Conservation (phyloP, 345 rosid genomes). For the Combretum micranthum region DNA sequence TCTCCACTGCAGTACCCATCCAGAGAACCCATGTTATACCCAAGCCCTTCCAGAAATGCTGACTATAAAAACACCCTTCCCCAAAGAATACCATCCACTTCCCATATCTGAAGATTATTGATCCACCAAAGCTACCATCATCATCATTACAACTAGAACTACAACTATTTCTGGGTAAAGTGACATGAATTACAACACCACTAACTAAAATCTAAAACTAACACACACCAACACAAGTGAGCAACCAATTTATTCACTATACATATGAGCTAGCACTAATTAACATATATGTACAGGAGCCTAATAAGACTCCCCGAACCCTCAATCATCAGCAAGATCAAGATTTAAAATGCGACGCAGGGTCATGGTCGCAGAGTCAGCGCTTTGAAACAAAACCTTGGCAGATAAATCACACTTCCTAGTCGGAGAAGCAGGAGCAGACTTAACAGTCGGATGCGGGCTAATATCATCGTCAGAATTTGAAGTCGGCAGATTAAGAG, state of each 20-base stretch:
- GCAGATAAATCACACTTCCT: constrained; percentile 34
- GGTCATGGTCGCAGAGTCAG: constrained; percentile 77
- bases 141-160: background rate
- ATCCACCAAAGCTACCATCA: constrained; percentile 26
- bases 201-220: constrained; percentile 21
- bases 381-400: constrained; percentile 38
- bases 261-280: constrained; percentile 33
- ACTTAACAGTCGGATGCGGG: constrained; percentile 47
- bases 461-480: constrained; percentile 20
- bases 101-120: constrained; percentile 16
- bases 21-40: too few relatives aligned
- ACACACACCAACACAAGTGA: constrained; percentile 25
- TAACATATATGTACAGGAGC: constrained; percentile 49
- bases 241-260: constrained; percentile 37
- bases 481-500: constrained; percentile 48
- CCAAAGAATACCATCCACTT: constrained; percentile 3
- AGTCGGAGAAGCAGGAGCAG: constrained; percentile 87
- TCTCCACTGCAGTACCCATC: too few relatives aligned
- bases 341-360: constrained; percentile 95
- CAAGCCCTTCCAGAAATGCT: background rate
- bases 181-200: constrained; percentile 11
- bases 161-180: too few relatives aligned
- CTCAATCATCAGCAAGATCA: constrained; percentile 51
- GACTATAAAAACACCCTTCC: constrained; percentile 15
- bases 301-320: constrained; percentile 19